Conservation (phyloP, 2,329 filamentous ascomycete species). For the Rugonectria rugulosa region DNA sequence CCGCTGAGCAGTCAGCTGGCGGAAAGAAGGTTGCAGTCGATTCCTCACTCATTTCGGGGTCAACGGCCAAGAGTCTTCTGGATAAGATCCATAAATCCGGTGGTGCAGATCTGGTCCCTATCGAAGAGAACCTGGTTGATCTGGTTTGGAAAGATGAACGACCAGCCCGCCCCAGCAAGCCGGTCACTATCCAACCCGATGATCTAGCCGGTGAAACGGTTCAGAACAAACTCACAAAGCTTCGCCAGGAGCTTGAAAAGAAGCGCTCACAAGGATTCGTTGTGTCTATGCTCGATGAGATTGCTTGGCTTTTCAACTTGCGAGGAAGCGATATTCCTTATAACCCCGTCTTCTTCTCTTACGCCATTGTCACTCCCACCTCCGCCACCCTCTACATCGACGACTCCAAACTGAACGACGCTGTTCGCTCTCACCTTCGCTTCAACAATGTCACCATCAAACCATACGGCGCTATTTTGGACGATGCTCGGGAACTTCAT, state of each 20-base stretch:
- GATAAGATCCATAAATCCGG: constrained; percentile 89
- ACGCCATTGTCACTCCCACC: constrained; percentile 83
- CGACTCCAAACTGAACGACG: constrained; percentile 74
- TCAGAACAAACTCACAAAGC: constrained; percentile 80
- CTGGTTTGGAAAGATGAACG: constrained; percentile 81
- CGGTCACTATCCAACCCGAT: constrained; percentile 73
- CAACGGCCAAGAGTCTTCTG: constrained; percentile 70
- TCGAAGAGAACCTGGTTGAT: constrained; percentile 89
- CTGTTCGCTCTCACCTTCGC: constrained; percentile 74
- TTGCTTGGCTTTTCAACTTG: constrained; percentile 98
- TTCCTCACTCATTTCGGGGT: constrained; percentile 80
- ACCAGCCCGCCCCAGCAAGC: constrained; percentile 77
- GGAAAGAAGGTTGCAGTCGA: constrained; percentile 93
- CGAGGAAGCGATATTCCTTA: constrained; percentile 95
- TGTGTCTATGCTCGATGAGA: constrained; percentile 93
- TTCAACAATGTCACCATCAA: constrained; percentile 75
- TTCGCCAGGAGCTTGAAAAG: constrained; percentile 91
- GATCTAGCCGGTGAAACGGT: constrained; percentile 85
- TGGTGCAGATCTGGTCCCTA: constrained; percentile 76
- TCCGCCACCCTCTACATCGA: constrained; percentile 86
- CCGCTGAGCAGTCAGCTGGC: constrained; percentile 81
- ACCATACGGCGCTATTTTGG: constrained; percentile 84
- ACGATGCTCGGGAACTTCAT: constrained; percentile 72
- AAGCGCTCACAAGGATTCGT: constrained; percentile 88
- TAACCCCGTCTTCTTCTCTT: constrained; percentile 98